Base-by-base conservation (phyloP, 768 basidiomycete genomes). In the Termitomyces sp. region DNA sequence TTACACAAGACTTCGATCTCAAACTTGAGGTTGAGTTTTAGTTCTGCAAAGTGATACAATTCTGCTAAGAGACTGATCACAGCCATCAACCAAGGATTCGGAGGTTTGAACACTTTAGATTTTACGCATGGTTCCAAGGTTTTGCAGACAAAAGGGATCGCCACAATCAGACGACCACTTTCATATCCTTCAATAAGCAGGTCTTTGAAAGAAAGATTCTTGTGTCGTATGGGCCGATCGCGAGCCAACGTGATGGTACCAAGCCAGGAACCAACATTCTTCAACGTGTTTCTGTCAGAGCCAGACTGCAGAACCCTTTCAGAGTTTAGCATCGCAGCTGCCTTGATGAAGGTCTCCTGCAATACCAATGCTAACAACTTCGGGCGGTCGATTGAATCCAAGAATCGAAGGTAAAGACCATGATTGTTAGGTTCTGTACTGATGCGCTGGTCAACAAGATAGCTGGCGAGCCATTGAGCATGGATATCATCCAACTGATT, bases 31-130 rank as follows among this genome's bases (percentile, higher is more conserved):
- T 98, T 97, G 55, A 98, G 78, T 73, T 96, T 96, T 60, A 98
- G 80, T 64, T 98, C 95, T 5, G 94, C 96, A 65, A 88, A 95
- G 69, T 95, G 92, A 71, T 99, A 98, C n/a, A 99, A 81, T 69
- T 99, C 97, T 44, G 86, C 91, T 46, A 98, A 82, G 43, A 98
- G 79, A 62, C 89, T 85, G 65, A 98, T 79, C 61, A 99, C 91
- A 0, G 91, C 95, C 89, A 98, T 95, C 50, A 99, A 74, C 97
- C 97, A 99, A 2, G 97, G 97, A 70, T 98, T 99, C 26, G 97
- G 97, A 20, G 94, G 90, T 66, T 83, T 88, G 83, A 99, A 99
- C 27, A 98, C 90, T 62, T 79, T 87, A 32, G 96, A 98, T 67
- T 88, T 86, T 48, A 87, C 81, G 60, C 92, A 94, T 46, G 91